These are phyloP conservation scores for Ogataea paradorogensis DNA, from an alignment of 805 yeast species.

Conservation along the genomic window DNA sequence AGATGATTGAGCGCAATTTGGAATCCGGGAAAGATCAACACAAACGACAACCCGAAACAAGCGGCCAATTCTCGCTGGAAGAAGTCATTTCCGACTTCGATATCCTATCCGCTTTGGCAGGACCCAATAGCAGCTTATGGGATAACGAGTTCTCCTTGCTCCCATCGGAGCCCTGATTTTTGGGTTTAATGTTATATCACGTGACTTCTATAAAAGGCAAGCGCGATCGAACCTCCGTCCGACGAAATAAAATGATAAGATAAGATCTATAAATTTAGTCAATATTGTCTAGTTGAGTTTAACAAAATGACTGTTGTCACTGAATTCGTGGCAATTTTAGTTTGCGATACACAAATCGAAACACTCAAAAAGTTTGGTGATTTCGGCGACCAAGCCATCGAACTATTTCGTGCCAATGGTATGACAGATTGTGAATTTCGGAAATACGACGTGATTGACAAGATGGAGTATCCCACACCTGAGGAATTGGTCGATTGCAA, in stretches of 20 bases:
- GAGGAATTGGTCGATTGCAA: slow-evolving; percentile 27
- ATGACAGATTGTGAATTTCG: slow-evolving; percentile 22
- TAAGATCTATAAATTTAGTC: background rate
- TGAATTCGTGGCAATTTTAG: slow-evolving; percentile 14
- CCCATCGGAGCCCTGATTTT: slow-evolving; percentile 1
- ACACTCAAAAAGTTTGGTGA: slow-evolving; percentile 39
- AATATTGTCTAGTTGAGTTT: background rate
- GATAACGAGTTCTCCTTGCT: slow-evolving; percentile 11
- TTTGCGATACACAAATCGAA: slow-evolving; percentile 17
- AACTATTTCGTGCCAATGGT: slow-evolving; percentile 31
- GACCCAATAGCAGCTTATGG: slow-evolving; percentile 9
- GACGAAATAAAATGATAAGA: background rate
- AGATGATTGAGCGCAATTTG: slow-evolving; percentile 5
- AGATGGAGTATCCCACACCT: slow-evolving; percentile 23
- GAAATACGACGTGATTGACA: slow-evolving; percentile 38
- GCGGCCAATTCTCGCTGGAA: slow-evolving; percentile 9
- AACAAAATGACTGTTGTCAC: slow-evolving; percentile 7
- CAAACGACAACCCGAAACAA: background rate
- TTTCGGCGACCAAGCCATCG: slow-evolving; percentile 47
- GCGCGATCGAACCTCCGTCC: background rate
- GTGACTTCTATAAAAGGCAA: slow-evolving; percentile 1
- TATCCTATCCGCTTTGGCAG: slow-evolving; percentile 13
- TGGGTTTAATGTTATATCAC: background rate
- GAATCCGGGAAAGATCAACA: background rate
- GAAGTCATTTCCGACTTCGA: slow-evolving; percentile 18